Evolutionary conservation across 106 monocot species (phyloP).

Genomic region (Narthecium ossifragum): DNA sequence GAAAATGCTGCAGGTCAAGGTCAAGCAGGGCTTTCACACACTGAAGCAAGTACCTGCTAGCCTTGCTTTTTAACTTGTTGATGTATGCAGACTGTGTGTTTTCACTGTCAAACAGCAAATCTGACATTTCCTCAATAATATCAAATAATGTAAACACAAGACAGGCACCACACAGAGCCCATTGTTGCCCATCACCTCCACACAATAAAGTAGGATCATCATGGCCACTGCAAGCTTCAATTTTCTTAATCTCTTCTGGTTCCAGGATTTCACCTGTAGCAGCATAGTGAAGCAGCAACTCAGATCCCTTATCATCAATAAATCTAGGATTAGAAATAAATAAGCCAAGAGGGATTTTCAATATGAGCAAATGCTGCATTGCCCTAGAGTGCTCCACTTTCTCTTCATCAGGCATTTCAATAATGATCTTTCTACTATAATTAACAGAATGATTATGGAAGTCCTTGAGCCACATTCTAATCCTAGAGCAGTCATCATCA

Average conservation of each 20-base stretch:
- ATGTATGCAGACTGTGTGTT: slow-evolving; percentile 34
- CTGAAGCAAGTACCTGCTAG: slow-evolving; percentile 37
- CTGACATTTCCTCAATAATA: slow-evolving; percentile 49
- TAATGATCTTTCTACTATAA: background rate
- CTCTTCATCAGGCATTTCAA: background rate
- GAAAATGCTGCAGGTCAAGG: background rate
- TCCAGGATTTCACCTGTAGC: slow-evolving; percentile 47
- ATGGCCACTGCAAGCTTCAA: background rate
- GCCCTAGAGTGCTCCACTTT: background rate
- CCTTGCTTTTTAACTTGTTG: slow-evolving; percentile 49
- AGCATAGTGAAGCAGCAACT: slow-evolving; percentile 65
- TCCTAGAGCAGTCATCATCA: background rate
- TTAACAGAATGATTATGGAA: slow-evolving; percentile 28
- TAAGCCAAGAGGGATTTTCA: slow-evolving; percentile 60
- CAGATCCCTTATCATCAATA: slow-evolving; percentile 32
- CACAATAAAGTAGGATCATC: background rate
- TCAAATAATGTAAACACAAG: slow-evolving; percentile 62
- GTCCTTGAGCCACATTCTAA: slow-evolving; percentile 43
- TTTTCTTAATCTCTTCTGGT: slow-evolving; percentile 11
- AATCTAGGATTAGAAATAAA: slow-evolving; percentile 17
- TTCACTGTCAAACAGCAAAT: slow-evolving; percentile 38
- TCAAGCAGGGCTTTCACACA: slow-evolving; percentile 37
- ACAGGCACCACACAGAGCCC: slow-evolving; percentile 41
- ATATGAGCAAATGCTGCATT: slow-evolving; percentile 16
- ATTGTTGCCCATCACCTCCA: slow-evolving; percentile 4